A percentile compares a stretch with the other conserved stretches of the same genome.
Evolutionary conservation across 805 yeast genomes (phyloP).

Genomic region (Metschnikowia gruessii): DNA sequence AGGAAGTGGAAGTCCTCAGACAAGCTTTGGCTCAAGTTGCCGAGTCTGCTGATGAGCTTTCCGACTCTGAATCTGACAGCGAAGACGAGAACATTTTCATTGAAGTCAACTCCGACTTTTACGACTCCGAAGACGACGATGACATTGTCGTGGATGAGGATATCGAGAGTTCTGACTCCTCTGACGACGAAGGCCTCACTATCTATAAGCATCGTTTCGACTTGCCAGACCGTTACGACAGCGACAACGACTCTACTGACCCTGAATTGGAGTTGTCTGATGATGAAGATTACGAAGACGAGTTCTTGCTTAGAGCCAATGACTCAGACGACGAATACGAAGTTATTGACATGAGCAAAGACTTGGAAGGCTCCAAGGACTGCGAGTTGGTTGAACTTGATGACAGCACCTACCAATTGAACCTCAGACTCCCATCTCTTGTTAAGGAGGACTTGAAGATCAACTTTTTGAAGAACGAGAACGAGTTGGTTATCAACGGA

Average conservation of each 20-base stretch:
- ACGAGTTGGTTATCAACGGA: slow-evolving; percentile 41
- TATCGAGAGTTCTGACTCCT: slow-evolving; percentile 25
- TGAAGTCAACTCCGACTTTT: slow-evolving; percentile 33
- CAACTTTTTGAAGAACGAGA: slow-evolving; percentile 38
- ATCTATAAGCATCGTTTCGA: slow-evolving; percentile 42
- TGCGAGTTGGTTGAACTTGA: slow-evolving; percentile 41
- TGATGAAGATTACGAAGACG: slow-evolving; percentile 17
- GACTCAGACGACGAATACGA: slow-evolving; percentile 28
- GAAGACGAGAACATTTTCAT: slow-evolving; percentile 22
- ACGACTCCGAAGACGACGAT: slow-evolving; percentile 24
- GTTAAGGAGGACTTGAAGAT: slow-evolving; percentile 40
- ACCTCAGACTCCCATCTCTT: slow-evolving; percentile 41
- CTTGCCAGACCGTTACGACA: slow-evolving; percentile 33
- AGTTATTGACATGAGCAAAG: slow-evolving; percentile 40
- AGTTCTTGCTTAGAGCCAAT: slow-evolving; percentile 14
- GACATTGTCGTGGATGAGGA: slow-evolving; percentile 17
- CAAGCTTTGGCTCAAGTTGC: slow-evolving; percentile 16
- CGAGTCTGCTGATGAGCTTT: slow-evolving; percentile 21
- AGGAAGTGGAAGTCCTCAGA: slow-evolving; percentile 24
- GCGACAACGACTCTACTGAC: slow-evolving; percentile 37
- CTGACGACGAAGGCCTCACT: slow-evolving; percentile 41
- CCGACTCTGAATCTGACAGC: slow-evolving; percentile 8
- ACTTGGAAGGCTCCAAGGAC: slow-evolving; percentile 42
- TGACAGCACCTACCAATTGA: slow-evolving; percentile 39
- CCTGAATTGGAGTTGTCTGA: slow-evolving; percentile 36